A percentile compares a stretch with the other conserved stretches of the same genome.
Conservation (phyloP, 1,139 yeast species). For the Oligophagozyma castellii region DNA sequence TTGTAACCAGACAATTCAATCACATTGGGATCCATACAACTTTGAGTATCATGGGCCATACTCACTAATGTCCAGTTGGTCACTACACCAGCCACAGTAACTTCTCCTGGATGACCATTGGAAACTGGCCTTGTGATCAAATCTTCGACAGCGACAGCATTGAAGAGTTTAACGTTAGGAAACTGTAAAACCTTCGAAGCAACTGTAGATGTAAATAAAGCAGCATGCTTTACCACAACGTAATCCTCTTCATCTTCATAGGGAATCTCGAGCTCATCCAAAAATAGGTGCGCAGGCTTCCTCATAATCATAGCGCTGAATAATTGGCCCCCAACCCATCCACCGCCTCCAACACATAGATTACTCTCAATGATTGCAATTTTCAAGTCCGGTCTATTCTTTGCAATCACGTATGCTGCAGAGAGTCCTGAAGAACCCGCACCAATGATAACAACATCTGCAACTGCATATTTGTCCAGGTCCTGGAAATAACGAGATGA, state of each 20-base stretch:
- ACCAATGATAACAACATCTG: slow-evolving; percentile 63
- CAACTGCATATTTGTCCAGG: slow-evolving; percentile 59
- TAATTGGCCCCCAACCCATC: slow-evolving; percentile 71
- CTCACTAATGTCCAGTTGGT: slow-evolving; percentile 75
- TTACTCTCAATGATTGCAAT: slow-evolving; percentile 64
- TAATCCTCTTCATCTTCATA: slow-evolving; percentile 74
- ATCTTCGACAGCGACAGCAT: slow-evolving; percentile 74
- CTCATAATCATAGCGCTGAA: slow-evolving; percentile 71
- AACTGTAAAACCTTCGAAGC: slow-evolving; percentile 55
- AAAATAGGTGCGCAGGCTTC: slow-evolving; percentile 61
- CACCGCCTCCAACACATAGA: slow-evolving; percentile 73
- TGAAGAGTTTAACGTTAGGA: slow-evolving; percentile 66
- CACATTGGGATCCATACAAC: slow-evolving; percentile 78
- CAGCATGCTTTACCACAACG: slow-evolving; percentile 73
- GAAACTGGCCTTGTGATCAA: slow-evolving; percentile 57
- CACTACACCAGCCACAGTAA: slow-evolving; percentile 66
- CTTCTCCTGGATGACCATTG: slow-evolving; percentile 28
- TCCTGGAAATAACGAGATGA: slow-evolving; percentile 63
- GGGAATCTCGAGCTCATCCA: slow-evolving; percentile 48
- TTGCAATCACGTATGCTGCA: slow-evolving; percentile 61
- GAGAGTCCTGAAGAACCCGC: slow-evolving; percentile 72
- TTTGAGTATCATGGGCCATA: slow-evolving; percentile 62
- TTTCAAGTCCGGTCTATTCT: slow-evolving; percentile 62
- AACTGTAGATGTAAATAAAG: slow-evolving; percentile 60
- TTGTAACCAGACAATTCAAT: slow-evolving; percentile 30